Evolutionary conservation across 2,329 filamentous ascomycete species (phyloP), one percentile per base, ranked within the genome.

Genomic region (Trematosphaeria pertusa): DNA sequence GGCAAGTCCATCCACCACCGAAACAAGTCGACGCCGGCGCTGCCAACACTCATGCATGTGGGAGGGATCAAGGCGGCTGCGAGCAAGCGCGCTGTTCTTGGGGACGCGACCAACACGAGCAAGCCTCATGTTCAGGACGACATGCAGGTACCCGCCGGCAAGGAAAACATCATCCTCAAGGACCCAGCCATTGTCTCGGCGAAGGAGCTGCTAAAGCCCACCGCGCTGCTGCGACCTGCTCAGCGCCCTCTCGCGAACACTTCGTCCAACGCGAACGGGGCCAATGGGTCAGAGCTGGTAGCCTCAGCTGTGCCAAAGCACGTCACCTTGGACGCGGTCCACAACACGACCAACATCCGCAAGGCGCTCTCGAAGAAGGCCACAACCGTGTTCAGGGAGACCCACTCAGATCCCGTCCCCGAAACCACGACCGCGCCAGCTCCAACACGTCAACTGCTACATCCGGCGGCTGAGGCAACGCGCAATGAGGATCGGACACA

Each of bases 71-170:
- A 87, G 71, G 80, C 80, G 43, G 79, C 82, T 39, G 79, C 83
- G 46, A 79, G 86, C 44, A 94, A 92, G 76, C 86, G 91, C 58
- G 85, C 86, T 52, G 89, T 85, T 10, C 91, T 95, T 72, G 88
- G 84, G 38, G 91, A 96, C 69, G 82, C 94, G 52, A 94, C 88
- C 78, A 93, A 92, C 65, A 85, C 81, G 35, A 65, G 78, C 31
- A 73, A 64, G 41, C 61, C 59, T 20, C 21, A 65, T 53, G 59
- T 64, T 45, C 81, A 83, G 59, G 85, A 88, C 68, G 85, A 87
- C 60, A 77, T 76, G 28, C 75, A 74, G 41, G 64, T 83, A 19
- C 58, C 67, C 20, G 74, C 72, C 48, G 72, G 73, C 31, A 73
- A 73, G 26, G 65, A 67, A 14, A 64, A 65, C 20, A 69, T 59